Conservation (phyloP, 2,329 filamentous ascomycete species). For the Fusarium sp. region DNA sequence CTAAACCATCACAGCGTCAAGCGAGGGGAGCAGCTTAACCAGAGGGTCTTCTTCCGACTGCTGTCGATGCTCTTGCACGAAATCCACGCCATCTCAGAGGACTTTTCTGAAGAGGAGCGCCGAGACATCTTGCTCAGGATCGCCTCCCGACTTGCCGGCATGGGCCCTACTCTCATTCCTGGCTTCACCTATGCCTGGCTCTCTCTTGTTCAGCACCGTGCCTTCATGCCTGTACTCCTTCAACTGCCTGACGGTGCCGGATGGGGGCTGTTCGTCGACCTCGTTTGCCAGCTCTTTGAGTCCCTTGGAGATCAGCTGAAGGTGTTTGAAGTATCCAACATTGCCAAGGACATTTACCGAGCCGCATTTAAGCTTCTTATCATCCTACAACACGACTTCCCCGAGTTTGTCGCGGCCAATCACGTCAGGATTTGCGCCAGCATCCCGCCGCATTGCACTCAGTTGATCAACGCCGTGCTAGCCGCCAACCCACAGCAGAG, state of each 20-base stretch:
- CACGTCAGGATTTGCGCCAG: constrained; percentile 83
- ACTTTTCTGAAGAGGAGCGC: constrained; percentile 69
- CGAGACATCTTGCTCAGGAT: constrained; percentile 78
- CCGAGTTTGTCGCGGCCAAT: constrained; percentile 90
- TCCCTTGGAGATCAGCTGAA: constrained; percentile 86
- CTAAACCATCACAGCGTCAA: constrained; percentile 87
- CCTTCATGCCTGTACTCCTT: constrained; percentile 84
- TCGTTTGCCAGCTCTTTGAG: constrained; percentile 77
- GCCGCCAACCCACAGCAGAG: constrained; percentile 79
- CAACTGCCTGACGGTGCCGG: constrained; percentile 73
- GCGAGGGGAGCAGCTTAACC: constrained; percentile 83
- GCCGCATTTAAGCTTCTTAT: constrained; percentile 84
- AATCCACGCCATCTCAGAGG: constrained; percentile 68
- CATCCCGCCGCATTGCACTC: constrained; percentile 85
- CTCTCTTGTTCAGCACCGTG: constrained; percentile 82
- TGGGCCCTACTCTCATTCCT: constrained; percentile 82
- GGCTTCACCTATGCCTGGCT: constrained; percentile 90
- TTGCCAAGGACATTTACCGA: constrained; percentile 86
- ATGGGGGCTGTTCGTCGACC: constrained; percentile 79
- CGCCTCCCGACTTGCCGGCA: constrained; percentile 74
- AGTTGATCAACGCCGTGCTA: constrained; percentile 89
- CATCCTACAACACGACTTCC: constrained; percentile 91
- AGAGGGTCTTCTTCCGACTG: constrained; percentile 90
- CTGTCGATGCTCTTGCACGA: constrained; percentile 86
- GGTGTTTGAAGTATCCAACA: constrained; percentile 72